A percentile compares a stretch with the other conserved stretches of the same genome.
Evolutionary conservation across 352 stramenopile genomes (phyloP).

Genomic region (Phytophthora pinifolia): DNA sequence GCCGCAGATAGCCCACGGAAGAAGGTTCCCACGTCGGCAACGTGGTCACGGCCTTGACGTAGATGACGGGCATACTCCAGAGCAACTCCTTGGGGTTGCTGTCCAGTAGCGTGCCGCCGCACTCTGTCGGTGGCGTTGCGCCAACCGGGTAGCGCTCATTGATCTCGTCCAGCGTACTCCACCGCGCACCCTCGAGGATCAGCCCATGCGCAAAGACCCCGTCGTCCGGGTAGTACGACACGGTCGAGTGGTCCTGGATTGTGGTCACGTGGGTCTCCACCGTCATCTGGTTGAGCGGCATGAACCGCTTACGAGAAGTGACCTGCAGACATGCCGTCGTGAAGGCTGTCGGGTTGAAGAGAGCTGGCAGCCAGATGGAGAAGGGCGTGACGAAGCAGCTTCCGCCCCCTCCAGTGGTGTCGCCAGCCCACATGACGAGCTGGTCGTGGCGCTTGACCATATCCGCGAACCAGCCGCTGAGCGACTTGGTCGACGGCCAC

Average conservation of each 20-base stretch:
- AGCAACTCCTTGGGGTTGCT: slow-evolving; percentile 96
- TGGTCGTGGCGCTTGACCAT: slow-evolving; percentile 93
- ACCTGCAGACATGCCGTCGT: slow-evolving; percentile 96
- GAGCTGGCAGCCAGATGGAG: slow-evolving; percentile 94
- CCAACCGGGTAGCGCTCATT: slow-evolving; percentile 88
- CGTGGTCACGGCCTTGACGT: slow-evolving; percentile 96
- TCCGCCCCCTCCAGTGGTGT: slow-evolving; percentile 38
- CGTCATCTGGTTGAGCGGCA: slow-evolving; percentile 96
- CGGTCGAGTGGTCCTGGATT: slow-evolving; percentile 84
- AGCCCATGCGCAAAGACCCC: slow-evolving; percentile 95
- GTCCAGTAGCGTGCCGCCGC: slow-evolving; percentile 90
- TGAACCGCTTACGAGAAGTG: slow-evolving; percentile 90
- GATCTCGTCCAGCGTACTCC: slow-evolving; percentile 89
- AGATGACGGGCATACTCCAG: slow-evolving; percentile 92
- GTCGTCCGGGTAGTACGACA: slow-evolving; percentile 86
- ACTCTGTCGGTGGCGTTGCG: slow-evolving; percentile 78
- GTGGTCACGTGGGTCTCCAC: slow-evolving; percentile 96
- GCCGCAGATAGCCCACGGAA: slow-evolving; percentile 94
- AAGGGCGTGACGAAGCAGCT: slow-evolving; percentile 86
- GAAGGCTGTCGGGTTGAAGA: slow-evolving; percentile 97
- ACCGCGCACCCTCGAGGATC: slow-evolving; percentile 96
- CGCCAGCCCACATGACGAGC: slow-evolving; percentile 84
- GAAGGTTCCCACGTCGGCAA: slow-evolving; percentile 93
- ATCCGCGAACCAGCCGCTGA: slow-evolving; percentile 91
- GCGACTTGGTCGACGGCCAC: slow-evolving; percentile 94